Evolutionary conservation across 306 rosid genomes (phyloP), one percentile per base, ranked within the genome.

Genomic region (Castanea sativa): DNA sequence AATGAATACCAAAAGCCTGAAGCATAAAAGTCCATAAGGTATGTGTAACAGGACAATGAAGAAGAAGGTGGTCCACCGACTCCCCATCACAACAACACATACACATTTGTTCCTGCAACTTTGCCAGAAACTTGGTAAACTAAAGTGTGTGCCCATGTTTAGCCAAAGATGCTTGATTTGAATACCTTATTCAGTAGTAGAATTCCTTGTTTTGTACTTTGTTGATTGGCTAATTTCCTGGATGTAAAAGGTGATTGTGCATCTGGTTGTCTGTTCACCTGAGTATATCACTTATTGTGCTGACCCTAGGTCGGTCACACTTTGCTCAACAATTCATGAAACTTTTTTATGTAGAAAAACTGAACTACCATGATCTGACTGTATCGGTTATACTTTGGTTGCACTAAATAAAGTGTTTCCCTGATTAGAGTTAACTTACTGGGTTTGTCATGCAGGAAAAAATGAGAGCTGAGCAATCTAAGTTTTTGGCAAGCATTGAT

Each of bases 401-500:
- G 41, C 5, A 25, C 73, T 82, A 51, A 71, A 75, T 80, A 74
- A 56, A 69, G 19, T 51, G 52, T 75, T 80, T 58, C 80, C 81
- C 32, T 64, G 61, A 21, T 76, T 69, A 64, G 59, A 79, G 27
- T 73, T 29, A 64, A 25, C 67, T 80, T 73, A 30, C 79, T 71
- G 68, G 73, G 74, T 51, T 70, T 78, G 56, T 61, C 45, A 77
- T 84, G 79, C 82, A 91, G 96, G 98, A 88, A 78, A 96, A 93
- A 81, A 96, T 96, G 99, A 90, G 88, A 89, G 96, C 89, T 20
- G 96, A 91, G 43, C 98, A 96, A 77, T 88, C 90, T 16, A 96
- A 91, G 75, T 96, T 96, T 86, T 82, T 93, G 94, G 98, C 97
- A 14, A 91, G 88, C 69, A 58, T 89, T 67, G 92, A 89, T 84